Conservation (phyloP, 2,329 filamentous ascomycete species). For the Ceratocystis huliohia region DNA sequence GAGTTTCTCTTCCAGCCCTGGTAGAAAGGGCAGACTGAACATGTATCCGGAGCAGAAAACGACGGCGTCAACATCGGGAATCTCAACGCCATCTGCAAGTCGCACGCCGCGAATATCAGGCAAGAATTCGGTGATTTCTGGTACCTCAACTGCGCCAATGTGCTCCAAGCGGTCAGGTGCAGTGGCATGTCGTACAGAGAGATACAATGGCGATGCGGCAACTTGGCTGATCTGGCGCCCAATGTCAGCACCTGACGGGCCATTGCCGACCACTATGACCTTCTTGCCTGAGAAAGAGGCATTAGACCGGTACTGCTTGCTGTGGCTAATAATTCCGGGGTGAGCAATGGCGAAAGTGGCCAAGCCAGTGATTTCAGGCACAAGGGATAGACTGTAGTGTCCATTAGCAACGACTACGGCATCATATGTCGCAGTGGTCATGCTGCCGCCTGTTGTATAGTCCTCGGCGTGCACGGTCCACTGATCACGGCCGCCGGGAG, state of each 20-base stretch:
- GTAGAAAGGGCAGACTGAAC: constrained; percentile 66
- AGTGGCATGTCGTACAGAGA: constrained; percentile 46
- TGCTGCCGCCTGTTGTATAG: constrained; percentile 27
- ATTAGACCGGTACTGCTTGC: constrained; percentile 64
- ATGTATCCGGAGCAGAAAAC: constrained; percentile 87
- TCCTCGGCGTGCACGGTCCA: constrained; percentile 15
- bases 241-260: constrained; percentile 75
- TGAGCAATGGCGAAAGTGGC: constrained; percentile 45
- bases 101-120: constrained; percentile 45
- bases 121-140: constrained; percentile 46
- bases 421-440: constrained; percentile 46
- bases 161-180: constrained; percentile 35
- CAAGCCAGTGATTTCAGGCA: constrained; percentile 52
- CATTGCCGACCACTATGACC: constrained; percentile 72
- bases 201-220: constrained; percentile 48
- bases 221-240: constrained; percentile 57
- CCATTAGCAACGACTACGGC: constrained; percentile 65
- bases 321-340: constrained; percentile 53
- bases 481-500: constrained; percentile 21
- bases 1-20: constrained; percentile 36
- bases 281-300: constrained; percentile 54
- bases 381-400: constrained; percentile 57
- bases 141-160: constrained; percentile 38
- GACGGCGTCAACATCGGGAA: constrained; percentile 58
- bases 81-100: constrained; percentile 53